Base-by-base conservation (phyloP, 768 basidiomycete species). In the Tulasnella sp. region DNA sequence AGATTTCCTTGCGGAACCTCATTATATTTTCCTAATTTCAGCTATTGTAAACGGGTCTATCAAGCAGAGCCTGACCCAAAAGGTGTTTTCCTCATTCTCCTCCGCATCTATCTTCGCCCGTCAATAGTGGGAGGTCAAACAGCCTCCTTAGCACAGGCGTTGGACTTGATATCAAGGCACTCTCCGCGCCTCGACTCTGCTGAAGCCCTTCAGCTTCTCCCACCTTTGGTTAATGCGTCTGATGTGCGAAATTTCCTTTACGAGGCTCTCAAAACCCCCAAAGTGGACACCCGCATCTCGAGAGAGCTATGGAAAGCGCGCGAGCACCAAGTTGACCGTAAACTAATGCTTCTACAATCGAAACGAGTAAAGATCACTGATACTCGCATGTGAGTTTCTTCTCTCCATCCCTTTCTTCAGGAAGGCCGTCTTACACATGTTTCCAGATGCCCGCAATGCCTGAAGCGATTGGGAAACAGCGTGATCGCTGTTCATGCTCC, bases 401-500 rank as follows among this genome's bases (percentile, higher is more conserved):
- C 44, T 18, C 71, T 46, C 37, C 15, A 20, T 15, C 61, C 16
- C 20, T 29, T 10, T 55, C 16, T 39, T 23, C 77, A 55, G 57
- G 2, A 42, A 70, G 72, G 71, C 23, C 76, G 71, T 71, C 26
- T 77, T 26, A 29, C 73, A 70, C 46, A 18, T 37, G 0, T 78
- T 76, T 79, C 20, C 80, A 97, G 96, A 84, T 99, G 96, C 81
- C 96, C 96, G 0, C 93, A 96, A 83, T 98, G 97, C 82, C 93
- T 96, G 82, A 98, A 99, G 82, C 90, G 96, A 20, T 85, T 99
- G 32, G 96, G 96, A 6, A 92, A 91, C 80, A 96, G 94, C 79
- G 95, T 96, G 44, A 96, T 99, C 81, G 95, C 95, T 0, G 93
- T 97, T 2, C 96, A 98, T 86, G 87, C 91, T 10, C 96, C 96